Evolutionary conservation across 2,329 filamentous ascomycete species (phyloP).

Genomic region (Colletotrichum simmondsii): DNA sequence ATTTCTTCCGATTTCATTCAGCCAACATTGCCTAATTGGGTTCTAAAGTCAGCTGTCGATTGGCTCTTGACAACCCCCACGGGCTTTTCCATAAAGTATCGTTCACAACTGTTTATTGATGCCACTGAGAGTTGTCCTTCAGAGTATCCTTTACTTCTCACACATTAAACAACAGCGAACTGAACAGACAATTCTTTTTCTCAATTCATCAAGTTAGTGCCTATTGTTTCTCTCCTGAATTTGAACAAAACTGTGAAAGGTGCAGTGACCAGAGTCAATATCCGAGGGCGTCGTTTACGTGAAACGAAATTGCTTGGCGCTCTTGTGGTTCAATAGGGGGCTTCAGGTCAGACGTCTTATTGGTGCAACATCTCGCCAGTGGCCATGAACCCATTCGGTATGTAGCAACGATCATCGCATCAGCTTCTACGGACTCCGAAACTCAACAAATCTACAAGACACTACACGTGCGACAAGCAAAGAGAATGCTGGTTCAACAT

Average conservation of each 20-base stretch:
- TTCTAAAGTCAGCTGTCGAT: background rate
- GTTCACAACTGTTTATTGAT: background rate
- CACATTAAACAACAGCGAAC: background rate
- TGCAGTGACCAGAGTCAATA: background rate
- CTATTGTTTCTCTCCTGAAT: background rate
- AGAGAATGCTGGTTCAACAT: too few relatives aligned
- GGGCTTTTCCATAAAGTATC: background rate
- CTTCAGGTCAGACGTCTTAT: too few relatives aligned
- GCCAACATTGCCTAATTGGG: background rate
- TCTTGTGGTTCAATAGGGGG: background rate
- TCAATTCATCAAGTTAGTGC: background rate
- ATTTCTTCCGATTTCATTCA: fast-evolving
- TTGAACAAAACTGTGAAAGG: background rate
- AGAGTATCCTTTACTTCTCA: background rate
- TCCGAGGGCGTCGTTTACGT: background rate
- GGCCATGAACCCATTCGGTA: too few relatives aligned
- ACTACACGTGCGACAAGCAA: too few relatives aligned
- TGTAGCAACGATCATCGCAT: too few relatives aligned
- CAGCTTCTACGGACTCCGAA: too few relatives aligned
- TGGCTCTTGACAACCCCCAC: background rate
- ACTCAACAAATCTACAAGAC: too few relatives aligned
- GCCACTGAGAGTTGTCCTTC: background rate
- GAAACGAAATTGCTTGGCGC: background rate
- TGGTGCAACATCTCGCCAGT: too few relatives aligned
- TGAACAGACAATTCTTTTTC: background rate